Conservation (phyloP, 768 basidiomycete genomes). For the Boletus sp. region DNA sequence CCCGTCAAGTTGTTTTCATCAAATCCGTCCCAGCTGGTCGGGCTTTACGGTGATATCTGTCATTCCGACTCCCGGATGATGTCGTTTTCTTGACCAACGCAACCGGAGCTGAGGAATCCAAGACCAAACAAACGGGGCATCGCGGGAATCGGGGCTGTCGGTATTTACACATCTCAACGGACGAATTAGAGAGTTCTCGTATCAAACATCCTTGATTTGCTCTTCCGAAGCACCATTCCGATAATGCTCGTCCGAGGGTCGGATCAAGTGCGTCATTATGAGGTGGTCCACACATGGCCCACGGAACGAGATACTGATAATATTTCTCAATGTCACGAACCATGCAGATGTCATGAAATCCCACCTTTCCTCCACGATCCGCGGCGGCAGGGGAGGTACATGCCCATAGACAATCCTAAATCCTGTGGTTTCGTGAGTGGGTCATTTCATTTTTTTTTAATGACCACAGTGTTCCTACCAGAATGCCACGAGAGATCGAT, state of each 20-base stretch:
- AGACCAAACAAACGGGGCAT: neutral
- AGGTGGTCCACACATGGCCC: slow-evolving; percentile 30
- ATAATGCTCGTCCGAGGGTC: slow-evolving; percentile 26
- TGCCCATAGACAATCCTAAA: slow-evolving; percentile 23
- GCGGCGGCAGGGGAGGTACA: slow-evolving; percentile 26
- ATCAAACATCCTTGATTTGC: slow-evolving; percentile 23
- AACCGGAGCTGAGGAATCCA: neutral
- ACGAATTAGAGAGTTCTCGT: neutral
- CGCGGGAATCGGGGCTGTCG: neutral
- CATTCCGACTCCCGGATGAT: neutral
- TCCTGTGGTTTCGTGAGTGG: slow-evolving; percentile 7
- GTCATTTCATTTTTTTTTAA: neutral
- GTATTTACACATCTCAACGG: neutral
- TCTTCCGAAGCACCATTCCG: slow-evolving; percentile 39
- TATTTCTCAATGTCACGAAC: neutral
- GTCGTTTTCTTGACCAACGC: neutral
- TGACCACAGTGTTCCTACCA: slow-evolving; percentile 3
- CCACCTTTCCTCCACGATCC: slow-evolving; percentile 27
- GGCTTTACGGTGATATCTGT: neutral
- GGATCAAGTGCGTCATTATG: slow-evolving; percentile 21
- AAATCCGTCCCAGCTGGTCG: neutral
- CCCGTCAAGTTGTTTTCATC: neutral
- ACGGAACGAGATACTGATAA: slow-evolving; percentile 33
- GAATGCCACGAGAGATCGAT: slow-evolving; percentile 1
- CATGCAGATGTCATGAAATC: neutral